Percentiles rank a stretch among this genome's conserved stretches.
phyloP scores from a whole-genome alignment of 1,284 basidiomycete genomes.

The Heterobasidion occidentale region DNA sequence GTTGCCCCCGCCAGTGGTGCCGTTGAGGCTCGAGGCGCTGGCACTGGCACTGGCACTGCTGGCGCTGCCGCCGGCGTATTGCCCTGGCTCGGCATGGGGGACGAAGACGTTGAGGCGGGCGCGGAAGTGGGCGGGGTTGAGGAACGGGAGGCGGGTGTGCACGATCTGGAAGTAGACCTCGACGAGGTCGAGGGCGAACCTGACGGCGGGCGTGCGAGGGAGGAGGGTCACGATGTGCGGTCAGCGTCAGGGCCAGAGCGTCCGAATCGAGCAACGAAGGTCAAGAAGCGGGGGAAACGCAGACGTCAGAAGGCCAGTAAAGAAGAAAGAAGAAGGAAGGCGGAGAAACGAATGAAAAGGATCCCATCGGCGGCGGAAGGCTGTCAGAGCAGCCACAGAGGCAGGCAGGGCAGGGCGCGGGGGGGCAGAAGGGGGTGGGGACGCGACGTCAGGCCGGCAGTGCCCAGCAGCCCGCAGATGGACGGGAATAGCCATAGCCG shows the following conservation, averaged over 20 bases:
- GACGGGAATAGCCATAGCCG: too few species aligned
- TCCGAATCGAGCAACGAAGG: not conserved
- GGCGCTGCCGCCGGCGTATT: not conserved
- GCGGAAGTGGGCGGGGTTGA: slow-evolving; percentile 73
- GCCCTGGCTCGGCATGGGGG: slow-evolving; percentile 5
- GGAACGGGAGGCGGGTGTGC: slow-evolving; percentile 73
- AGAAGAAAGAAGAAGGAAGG: too few species aligned
- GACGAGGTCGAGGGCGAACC: slow-evolving; percentile 81
- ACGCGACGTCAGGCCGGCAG: too few species aligned
- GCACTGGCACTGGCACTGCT: not conserved
- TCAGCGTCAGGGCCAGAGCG: not conserved
- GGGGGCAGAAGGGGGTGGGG: too few species aligned
- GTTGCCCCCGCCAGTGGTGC: slow-evolving; percentile 5
- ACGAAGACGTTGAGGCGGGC: slow-evolving; percentile 51
- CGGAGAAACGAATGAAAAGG: too few species aligned
- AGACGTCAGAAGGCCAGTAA: too few species aligned
- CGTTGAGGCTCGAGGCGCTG: not conserved
- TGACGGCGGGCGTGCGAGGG: slow-evolving; percentile 22
- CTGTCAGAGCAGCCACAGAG: too few species aligned
- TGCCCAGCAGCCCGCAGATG: too few species aligned
- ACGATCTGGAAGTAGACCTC: slow-evolving; percentile 88
- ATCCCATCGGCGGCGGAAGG: too few species aligned
- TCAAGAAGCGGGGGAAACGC: not conserved
- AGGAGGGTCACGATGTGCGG: slow-evolving; percentile 8
- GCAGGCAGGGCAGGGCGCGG: too few species aligned